Evolutionary conservation across 176 grass and related monocot genomes (phyloP).

Genomic region (Juncus effusus): DNA sequence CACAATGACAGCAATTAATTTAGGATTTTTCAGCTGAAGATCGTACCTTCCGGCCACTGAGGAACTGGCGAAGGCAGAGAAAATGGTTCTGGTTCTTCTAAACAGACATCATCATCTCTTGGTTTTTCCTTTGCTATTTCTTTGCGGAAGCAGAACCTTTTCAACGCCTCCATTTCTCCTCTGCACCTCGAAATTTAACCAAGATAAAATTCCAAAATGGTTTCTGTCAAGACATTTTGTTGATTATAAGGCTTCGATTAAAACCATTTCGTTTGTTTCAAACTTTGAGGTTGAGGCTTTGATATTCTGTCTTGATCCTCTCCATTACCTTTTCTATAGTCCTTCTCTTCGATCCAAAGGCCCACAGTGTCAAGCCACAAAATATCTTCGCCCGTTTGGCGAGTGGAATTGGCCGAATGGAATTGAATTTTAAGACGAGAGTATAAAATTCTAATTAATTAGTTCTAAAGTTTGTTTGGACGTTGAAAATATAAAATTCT

Average conservation of each 20-base stretch:
- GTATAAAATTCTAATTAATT: too few species aligned
- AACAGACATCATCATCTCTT: neutral
- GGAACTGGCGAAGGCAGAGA: conserved; percentile 46
- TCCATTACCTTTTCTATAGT: too few species aligned
- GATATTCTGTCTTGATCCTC: too few species aligned
- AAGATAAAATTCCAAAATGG: neutral
- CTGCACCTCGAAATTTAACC: neutral
- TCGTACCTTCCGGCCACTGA: conserved; percentile 42
- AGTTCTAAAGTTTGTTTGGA: too few species aligned
- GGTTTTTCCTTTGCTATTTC: neutral
- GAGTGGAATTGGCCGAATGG: too few species aligned
- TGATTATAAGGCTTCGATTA: too few species aligned
- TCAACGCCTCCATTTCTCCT: conserved; percentile 25
- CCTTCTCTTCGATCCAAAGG: too few species aligned
- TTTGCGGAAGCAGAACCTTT: conserved; percentile 2
- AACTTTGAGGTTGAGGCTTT: neutral
- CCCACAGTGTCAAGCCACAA: too few species aligned
- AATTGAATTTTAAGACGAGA: too few species aligned
- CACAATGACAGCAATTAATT: neutral
- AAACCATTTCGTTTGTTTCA: neutral
- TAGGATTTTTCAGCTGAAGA: neutral
- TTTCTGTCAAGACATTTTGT: too few species aligned
- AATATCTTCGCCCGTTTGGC: too few species aligned
- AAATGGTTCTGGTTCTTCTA: conserved; percentile 37
- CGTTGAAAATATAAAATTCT: too few species aligned